phyloP scores from a whole-genome alignment of 1,284 basidiomycete genomes.

The Rhodotorula sp. region DNA sequence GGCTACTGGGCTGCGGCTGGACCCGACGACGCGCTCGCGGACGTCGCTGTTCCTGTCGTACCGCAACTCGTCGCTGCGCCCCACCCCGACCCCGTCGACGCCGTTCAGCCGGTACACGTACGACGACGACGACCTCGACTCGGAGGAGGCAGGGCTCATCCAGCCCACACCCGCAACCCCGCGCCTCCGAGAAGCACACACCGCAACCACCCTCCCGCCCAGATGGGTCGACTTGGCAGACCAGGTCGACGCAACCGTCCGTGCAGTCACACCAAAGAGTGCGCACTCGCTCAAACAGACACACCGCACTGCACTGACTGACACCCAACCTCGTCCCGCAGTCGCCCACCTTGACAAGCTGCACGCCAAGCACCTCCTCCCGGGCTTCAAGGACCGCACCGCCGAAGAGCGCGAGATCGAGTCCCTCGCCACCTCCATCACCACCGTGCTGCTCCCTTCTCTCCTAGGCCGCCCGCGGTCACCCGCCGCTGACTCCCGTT shows the following conservation, averaged over 20 bases:
- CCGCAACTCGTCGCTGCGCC: constrained; percentile 74
- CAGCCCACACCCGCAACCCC: neutral
- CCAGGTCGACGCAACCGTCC: constrained; percentile 77
- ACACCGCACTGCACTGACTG: neutral
- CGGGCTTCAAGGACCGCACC: constrained; percentile 91
- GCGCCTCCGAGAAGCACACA: neutral
- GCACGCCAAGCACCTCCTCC: constrained; percentile 91
- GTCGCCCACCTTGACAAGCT: constrained; percentile 83
- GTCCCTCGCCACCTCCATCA: constrained; percentile 79
- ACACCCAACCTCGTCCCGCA: constrained; percentile 48
- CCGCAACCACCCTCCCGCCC: constrained; percentile 35
- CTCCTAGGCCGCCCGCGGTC: neutral
- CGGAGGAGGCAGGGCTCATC: constrained; percentile 59
- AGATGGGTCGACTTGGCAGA: constrained; percentile 86
- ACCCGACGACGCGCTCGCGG: constrained; percentile 69
- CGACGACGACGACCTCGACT: constrained; percentile 49
- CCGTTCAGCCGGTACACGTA: constrained; percentile 53
- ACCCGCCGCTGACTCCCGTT: neutral
- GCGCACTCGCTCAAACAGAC: constrained; percentile 53
- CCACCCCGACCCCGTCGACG: constrained; percentile 53
- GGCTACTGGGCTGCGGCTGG: too few relatives aligned
- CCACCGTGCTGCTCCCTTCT: constrained; percentile 62
- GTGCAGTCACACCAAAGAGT: constrained; percentile 75
- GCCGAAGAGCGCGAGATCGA: constrained; percentile 95
- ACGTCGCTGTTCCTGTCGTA: constrained; percentile 95